A percentile compares a stretch with the other conserved stretches of the same genome.
These are phyloP conservation scores for Euclidium syriacum DNA, from an alignment of 345 rosid genomes.

Conservation along the genomic window DNA sequence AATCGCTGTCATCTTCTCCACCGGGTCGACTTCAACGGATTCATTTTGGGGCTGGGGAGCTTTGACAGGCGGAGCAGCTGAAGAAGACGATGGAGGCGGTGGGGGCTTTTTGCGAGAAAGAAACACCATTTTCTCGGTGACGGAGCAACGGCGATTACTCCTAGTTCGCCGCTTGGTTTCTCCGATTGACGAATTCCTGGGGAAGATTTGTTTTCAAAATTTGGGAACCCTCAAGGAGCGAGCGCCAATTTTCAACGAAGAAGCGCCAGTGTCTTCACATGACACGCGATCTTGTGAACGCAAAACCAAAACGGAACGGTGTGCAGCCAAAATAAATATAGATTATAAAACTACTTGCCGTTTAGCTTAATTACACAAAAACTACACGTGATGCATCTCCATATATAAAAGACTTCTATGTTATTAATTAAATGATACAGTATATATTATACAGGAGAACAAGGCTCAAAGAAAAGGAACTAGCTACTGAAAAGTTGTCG, in stretches of 20 bases:
- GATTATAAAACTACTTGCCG: background rate
- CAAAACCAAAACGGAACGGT: background rate
- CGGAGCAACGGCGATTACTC: background rate
- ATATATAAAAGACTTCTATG: background rate
- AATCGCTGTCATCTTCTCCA: slow-evolving; percentile 50
- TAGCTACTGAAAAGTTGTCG: slow-evolving; percentile 2
- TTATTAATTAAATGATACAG: background rate
- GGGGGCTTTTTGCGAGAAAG: slow-evolving; percentile 48
- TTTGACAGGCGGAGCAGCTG: slow-evolving; percentile 40
- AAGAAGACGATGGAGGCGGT: slow-evolving; percentile 34
- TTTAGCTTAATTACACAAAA: slow-evolving; percentile 1
- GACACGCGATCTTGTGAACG: background rate
- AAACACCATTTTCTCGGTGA: slow-evolving; percentile 43
- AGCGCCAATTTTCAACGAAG: slow-evolving; percentile 14
- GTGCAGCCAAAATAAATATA: background rate
- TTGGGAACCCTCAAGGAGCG: slow-evolving; percentile 17
- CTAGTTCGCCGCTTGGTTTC: background rate
- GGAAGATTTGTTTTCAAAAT: slow-evolving; percentile 1
- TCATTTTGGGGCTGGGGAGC: slow-evolving; percentile 31
- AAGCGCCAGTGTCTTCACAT: background rate
- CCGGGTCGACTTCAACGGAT: slow-evolving; percentile 22
- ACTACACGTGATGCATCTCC: slow-evolving; percentile 7
- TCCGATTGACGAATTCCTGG: slow-evolving; percentile 1
- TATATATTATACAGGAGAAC: slow-evolving; percentile 8
- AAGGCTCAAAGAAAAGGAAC: slow-evolving; percentile 4